A percentile compares a stretch with the other conserved stretches of the same genome.
phyloP scores from a whole-genome alignment of 2,329 filamentous ascomycete species.

The Coniochaeta sp. region DNA sequence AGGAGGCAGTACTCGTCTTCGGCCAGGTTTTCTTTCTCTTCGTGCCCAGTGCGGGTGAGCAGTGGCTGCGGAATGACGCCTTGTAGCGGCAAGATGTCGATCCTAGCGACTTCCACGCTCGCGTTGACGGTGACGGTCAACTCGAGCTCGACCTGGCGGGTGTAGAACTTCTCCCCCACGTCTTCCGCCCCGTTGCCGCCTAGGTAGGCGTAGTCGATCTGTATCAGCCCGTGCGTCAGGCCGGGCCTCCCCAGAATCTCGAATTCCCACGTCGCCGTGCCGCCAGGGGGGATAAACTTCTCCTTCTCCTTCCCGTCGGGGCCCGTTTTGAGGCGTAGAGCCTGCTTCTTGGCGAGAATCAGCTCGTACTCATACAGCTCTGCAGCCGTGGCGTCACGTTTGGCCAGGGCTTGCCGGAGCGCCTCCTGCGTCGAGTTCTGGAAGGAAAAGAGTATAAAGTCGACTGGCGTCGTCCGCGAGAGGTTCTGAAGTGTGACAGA shows the following conservation, averaged over 20 bases:
- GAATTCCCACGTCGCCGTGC: slow-evolving; percentile 67
- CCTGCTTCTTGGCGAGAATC: slow-evolving; percentile 67
- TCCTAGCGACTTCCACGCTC: slow-evolving; percentile 72
- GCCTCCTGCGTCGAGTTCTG: slow-evolving; percentile 79
- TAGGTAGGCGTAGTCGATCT: slow-evolving; percentile 82
- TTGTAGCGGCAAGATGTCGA: slow-evolving; percentile 71
- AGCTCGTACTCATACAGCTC: slow-evolving; percentile 84
- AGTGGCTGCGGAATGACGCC: slow-evolving; percentile 55
- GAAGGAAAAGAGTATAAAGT: slow-evolving; percentile 83
- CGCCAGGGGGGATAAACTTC: slow-evolving; percentile 59
- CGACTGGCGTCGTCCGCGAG: slow-evolving; percentile 63
- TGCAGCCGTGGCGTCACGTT: slow-evolving; percentile 67
- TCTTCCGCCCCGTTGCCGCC: slow-evolving; percentile 61
- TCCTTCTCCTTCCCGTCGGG: slow-evolving; percentile 43
- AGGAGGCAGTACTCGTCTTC: slow-evolving; percentile 68
- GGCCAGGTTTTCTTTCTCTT: slow-evolving; percentile 27
- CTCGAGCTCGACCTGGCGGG: slow-evolving; percentile 72
- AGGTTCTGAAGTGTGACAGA: slow-evolving; percentile 74
- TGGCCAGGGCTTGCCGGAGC: slow-evolving; percentile 66
- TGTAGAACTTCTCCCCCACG: slow-evolving; percentile 69
- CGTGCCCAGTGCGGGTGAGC: slow-evolving; percentile 42
- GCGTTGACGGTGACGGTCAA: slow-evolving; percentile 88
- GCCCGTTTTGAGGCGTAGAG: slow-evolving; percentile 48
- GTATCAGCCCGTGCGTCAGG: slow-evolving; percentile 69
- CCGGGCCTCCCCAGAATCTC: slow-evolving; percentile 84